Percentiles rank a stretch among this genome's conserved stretches.
Evolutionary conservation across 2,329 filamentous ascomycete genomes (phyloP).

Genomic region (Colletotrichum sansevieriae): DNA sequence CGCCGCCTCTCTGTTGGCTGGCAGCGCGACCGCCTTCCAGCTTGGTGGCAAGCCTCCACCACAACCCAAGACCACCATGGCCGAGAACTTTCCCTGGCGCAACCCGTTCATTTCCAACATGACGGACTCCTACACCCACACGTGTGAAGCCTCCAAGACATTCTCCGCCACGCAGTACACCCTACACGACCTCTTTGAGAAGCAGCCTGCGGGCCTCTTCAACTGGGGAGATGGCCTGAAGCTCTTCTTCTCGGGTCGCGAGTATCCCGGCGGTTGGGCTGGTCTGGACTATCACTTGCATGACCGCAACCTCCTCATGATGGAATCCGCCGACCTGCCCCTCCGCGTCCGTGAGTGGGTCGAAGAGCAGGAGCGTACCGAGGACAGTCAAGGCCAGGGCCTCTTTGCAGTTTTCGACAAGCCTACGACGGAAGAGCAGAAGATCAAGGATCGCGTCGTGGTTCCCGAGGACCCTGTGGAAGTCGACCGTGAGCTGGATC

Average conservation of each 20-base stretch:
- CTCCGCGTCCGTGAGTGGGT: conserved; percentile 62
- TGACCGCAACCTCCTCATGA: conserved; percentile 61
- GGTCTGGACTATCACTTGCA: conserved; percentile 65
- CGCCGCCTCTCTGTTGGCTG: conserved; percentile 34
- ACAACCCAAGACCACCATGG: conserved; percentile 50
- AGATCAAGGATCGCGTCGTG: conserved; percentile 53
- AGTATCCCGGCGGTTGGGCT: conserved; percentile 66
- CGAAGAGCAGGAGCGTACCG: conserved; percentile 55
- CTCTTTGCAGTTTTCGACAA: conserved; percentile 58
- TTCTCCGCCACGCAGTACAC: conserved; percentile 58
- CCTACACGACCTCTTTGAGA: conserved; percentile 57
- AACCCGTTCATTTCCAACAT: conserved; percentile 53
- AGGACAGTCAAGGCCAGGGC: conserved; percentile 50
- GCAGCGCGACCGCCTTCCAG: conserved; percentile 46
- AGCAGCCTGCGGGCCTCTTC: conserved; percentile 54
- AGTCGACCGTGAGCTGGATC: conserved; percentile 45
- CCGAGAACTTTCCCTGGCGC: conserved; percentile 56
- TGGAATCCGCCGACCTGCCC: conserved; percentile 61
- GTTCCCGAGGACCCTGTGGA: conserved; percentile 43
- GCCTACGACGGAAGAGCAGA: conserved; percentile 53
- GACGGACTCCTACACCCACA: conserved; percentile 48
- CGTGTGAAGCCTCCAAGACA: conserved; percentile 51
- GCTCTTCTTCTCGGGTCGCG: conserved; percentile 53
- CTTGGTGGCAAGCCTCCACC: conserved; percentile 44
- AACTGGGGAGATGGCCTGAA: conserved; percentile 57